Conservation (phyloP, 164 flowering plant genomes). For the Magnolia officinalis region DNA sequence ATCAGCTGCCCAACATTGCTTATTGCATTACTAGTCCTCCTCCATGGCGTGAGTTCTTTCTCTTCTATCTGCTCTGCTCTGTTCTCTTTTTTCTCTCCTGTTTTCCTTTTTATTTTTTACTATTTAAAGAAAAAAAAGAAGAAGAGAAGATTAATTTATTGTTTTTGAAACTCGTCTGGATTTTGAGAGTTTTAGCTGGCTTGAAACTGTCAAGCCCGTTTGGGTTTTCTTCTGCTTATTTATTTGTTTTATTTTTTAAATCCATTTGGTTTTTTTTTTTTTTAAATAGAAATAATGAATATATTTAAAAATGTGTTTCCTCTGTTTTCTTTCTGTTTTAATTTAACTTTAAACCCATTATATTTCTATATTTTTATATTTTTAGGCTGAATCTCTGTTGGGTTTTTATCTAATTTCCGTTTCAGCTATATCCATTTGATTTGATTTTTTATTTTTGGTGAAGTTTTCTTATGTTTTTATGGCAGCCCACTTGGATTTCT, state of each 20-base stretch:
- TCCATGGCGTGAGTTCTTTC: conserved; percentile 69
- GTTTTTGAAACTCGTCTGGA: neutral
- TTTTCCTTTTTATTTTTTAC: too few species aligned
- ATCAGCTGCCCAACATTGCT: conserved; percentile 65
- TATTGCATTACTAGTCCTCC: conserved; percentile 84
- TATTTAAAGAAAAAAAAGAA: too few species aligned
- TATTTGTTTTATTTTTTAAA: neutral
- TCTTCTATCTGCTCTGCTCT: neutral
- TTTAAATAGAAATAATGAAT: too few species aligned
- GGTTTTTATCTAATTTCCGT: neutral
- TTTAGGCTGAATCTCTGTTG: neutral
- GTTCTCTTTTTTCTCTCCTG: neutral
- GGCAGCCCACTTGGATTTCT: neutral
- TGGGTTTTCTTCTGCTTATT: neutral
- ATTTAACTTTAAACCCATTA: neutral
- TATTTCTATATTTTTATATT: neutral
- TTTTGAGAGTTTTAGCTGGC: neutral
- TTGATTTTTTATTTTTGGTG: too few species aligned
- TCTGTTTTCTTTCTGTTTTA: neutral
- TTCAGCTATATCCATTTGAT: too few species aligned
- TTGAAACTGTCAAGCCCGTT: neutral
- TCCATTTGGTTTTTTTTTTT: neutral
- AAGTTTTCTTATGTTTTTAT: neutral
- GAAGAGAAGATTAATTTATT: neutral
- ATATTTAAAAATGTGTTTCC: neutral